Percentiles rank a stretch among this genome's conserved stretches.
Evolutionary conservation across 208 protist genomes (phyloP).

Genomic region (Crithidia expoeki): DNA sequence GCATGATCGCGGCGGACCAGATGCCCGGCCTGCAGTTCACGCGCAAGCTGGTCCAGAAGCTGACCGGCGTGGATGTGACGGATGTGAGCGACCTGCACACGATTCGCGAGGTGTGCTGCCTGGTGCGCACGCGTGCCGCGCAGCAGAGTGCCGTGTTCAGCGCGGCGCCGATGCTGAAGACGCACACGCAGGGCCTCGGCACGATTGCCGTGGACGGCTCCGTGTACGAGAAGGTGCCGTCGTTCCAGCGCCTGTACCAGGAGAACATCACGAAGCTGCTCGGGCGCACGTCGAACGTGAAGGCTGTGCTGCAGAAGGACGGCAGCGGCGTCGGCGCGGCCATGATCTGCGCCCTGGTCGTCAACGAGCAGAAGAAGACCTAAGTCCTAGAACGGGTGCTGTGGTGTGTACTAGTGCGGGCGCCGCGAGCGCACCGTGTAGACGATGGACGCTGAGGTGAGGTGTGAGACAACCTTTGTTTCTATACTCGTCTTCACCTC

Average conservation of each 20-base stretch:
- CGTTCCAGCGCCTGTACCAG: conserved; percentile 84
- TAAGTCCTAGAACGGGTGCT: neutral
- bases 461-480: no score
- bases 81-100: conserved; percentile 50
- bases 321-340: conserved; percentile 89
- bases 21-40: conserved; percentile 78
- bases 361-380: conserved; percentile 37
- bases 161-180: conserved; percentile 79
- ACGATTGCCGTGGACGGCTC: conserved; percentile 85
- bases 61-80: conserved; percentile 56
- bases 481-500: no score
- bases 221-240: conserved; percentile 89
- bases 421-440: neutral
- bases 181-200: conserved; percentile 57
- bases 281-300: conserved; percentile 55
- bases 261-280: conserved; percentile 72
- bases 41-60: conserved; percentile 45
- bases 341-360: conserved; percentile 84
- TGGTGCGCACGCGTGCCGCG: conserved; percentile 80
- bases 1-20: conserved; percentile 66
- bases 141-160: conserved; percentile 74
- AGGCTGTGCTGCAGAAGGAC: conserved; percentile 76
- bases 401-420: neutral
- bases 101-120: conserved; percentile 67
- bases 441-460: neutral